Evolutionary conservation across 1,284 basidiomycete genomes (phyloP).

Genomic region (Pseudozyma sp.): DNA sequence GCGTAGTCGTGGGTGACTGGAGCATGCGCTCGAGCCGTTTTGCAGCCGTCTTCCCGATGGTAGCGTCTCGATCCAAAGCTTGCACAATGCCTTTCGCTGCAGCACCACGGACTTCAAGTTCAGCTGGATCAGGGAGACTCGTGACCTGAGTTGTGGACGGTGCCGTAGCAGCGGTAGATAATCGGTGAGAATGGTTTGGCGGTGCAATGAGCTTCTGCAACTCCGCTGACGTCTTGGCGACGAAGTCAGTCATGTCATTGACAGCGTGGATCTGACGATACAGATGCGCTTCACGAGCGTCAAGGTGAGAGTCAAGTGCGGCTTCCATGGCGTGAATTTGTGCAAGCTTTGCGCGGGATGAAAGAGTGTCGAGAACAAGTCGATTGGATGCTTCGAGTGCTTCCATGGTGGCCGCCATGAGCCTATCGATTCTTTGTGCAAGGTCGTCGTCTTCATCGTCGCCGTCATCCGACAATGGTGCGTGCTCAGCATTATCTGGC

Average conservation of each 20-base stretch:
- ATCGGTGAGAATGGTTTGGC: background rate
- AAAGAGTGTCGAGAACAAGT: slow-evolving; percentile 39
- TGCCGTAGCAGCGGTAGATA: background rate
- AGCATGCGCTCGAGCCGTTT: slow-evolving; percentile 56
- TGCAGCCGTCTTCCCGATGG: slow-evolving; percentile 58
- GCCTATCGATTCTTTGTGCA: slow-evolving; percentile 25
- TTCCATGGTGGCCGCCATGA: slow-evolving; percentile 50
- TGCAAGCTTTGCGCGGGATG: slow-evolving; percentile 41
- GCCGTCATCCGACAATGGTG: background rate
- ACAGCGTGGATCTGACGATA: slow-evolving; percentile 41
- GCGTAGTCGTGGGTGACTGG: slow-evolving; percentile 20
- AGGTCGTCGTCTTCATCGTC: slow-evolving; percentile 16
- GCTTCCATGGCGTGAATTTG: slow-evolving; percentile 45
- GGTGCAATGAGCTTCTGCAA: slow-evolving; percentile 25
- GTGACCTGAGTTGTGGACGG: slow-evolving; percentile 20
- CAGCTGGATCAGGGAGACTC: slow-evolving; percentile 23
- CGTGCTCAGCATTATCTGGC: background rate
- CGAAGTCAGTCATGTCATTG: slow-evolving; percentile 40
- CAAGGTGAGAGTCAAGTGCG: slow-evolving; percentile 38
- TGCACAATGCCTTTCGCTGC: slow-evolving; percentile 41
- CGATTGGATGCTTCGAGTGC: slow-evolving; percentile 43
- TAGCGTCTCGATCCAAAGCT: slow-evolving; percentile 50
- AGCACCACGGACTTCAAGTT: slow-evolving; percentile 23
- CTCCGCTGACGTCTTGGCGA: slow-evolving; percentile 32
- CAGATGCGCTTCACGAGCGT: slow-evolving; percentile 32